phyloP scores from a whole-genome alignment of 495 filamentous ascomycete species.

The Talaromyces borbonicus region DNA sequence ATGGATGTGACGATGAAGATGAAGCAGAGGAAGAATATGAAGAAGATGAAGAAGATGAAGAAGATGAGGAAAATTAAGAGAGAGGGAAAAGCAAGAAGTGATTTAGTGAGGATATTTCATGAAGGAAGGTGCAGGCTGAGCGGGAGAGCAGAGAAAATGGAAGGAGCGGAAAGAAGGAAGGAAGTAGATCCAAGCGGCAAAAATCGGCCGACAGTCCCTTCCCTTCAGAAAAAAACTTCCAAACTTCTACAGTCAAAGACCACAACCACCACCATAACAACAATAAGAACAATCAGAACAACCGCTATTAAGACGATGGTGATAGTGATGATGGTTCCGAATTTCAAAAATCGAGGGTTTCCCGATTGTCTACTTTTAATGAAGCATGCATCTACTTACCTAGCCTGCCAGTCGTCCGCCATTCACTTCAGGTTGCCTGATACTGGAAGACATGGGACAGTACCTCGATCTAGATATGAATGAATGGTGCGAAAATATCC shows the following conservation, averaged over 20 bases:
- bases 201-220: conserved; percentile 5
- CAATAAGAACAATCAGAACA: background rate
- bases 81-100: too few species aligned
- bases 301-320: too few species aligned
- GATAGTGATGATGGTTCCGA: too few species aligned
- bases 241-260: background rate
- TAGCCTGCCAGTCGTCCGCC: too few species aligned
- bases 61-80: background rate
- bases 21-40: background rate
- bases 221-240: background rate
- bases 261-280: background rate
- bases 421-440: too few species aligned
- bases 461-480: too few species aligned
- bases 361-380: background rate
- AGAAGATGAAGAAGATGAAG: background rate
- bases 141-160: background rate
- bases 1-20: too few species aligned
- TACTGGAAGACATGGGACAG: too few species aligned
- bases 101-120: background rate
- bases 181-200: background rate
- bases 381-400: too few species aligned
- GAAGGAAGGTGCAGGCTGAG: conserved; percentile 2
- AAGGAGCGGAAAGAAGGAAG: background rate
- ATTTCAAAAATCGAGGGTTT: background rate
- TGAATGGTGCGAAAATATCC: too few species aligned